Evolutionary conservation across 768 basidiomycete genomes (phyloP), one percentile per base, ranked within the genome.

Genomic region (Phylloporus arenicola): DNA sequence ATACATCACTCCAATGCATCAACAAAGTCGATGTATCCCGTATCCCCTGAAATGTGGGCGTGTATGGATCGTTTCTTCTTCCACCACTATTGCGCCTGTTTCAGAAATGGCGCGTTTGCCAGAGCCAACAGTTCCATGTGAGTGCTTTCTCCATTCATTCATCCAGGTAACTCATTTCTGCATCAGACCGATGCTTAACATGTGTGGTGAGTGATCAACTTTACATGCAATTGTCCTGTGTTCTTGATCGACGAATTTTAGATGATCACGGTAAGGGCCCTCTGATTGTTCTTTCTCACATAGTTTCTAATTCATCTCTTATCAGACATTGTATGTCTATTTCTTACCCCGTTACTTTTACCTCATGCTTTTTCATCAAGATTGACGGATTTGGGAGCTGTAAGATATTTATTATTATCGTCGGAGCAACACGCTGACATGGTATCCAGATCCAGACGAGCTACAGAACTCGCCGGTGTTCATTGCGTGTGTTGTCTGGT

Each of bases 91-190:
- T 95, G 92, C 60, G 78, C 85, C 44, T 68, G 75, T 41, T 97
- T 95, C 71, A 79, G 92, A 52, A 82, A 81, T 46, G 92, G 92
- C 6, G 92, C 91, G 0, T 97, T 95, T 67, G 89, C 90, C 1
- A 75, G 88, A 47, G 92, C 93, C 9, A 96, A 95, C 64, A 83
- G 88, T 56, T 82, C 88, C 14, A 94, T 97, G 84, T 94, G 70
- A 54, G 89, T 54, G 13, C 50, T 19, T 42, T 37, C 30, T 40
- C 34, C 13, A 12, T 33, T 16, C 20, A 4, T 24, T 1, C 6
- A 14, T 31, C 16, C 35, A 27, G 51, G 29, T 50, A 13, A 37
- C 33, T 49, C 41, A 57, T 14, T 24, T 38, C 38, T 34, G n/a
- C 44, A 16, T n/a, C 51, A 89, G 88, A 66, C 88, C 88, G 4